A percentile compares a stretch with the other conserved stretches of the same genome.
phyloP scores from a whole-genome alignment of 1,284 basidiomycete genomes.

The Ustilago curta region DNA sequence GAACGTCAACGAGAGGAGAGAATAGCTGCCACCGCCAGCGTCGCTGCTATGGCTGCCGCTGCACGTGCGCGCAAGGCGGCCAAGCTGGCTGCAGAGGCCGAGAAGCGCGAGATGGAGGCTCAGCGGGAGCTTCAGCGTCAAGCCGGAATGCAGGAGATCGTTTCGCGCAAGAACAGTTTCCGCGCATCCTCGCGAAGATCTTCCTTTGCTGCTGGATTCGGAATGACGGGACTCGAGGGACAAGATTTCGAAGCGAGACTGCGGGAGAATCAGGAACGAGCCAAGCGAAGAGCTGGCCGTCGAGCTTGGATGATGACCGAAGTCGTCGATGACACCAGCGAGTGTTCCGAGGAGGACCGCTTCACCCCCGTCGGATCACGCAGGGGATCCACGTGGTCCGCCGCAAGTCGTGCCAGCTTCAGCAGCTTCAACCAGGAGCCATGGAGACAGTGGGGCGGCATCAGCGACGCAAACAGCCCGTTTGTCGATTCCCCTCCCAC shows the following conservation, averaged over 20 bases:
- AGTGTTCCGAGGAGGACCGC: conserved; percentile 59
- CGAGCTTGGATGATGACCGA: conserved; percentile 65
- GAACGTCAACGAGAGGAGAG: conserved; percentile 58
- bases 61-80: conserved; percentile 62
- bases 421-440: conserved; percentile 51
- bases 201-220: conserved; percentile 53
- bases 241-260: conserved; percentile 61
- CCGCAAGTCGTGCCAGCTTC: conserved; percentile 48
- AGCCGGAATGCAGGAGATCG: conserved; percentile 25
- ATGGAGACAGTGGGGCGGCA: conserved; percentile 43
- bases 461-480: conserved; percentile 50
- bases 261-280: conserved; percentile 64
- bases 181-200: conserved; percentile 48
- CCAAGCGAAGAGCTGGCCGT: conserved; percentile 56
- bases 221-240: conserved; percentile 48
- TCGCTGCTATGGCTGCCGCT: conserved; percentile 63
- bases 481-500: conserved; percentile 41
- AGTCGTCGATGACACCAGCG: conserved; percentile 62
- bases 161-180: conserved; percentile 54
- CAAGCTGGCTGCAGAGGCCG: conserved; percentile 49
- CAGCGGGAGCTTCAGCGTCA: conserved; percentile 47
- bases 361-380: conserved; percentile 64
- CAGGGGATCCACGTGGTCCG: conserved; percentile 54
- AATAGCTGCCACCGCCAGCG: conserved; percentile 59
- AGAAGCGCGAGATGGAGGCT: conserved; percentile 49